Conservation (phyloP, 768 basidiomycete genomes). For the Mycena vitilis region DNA sequence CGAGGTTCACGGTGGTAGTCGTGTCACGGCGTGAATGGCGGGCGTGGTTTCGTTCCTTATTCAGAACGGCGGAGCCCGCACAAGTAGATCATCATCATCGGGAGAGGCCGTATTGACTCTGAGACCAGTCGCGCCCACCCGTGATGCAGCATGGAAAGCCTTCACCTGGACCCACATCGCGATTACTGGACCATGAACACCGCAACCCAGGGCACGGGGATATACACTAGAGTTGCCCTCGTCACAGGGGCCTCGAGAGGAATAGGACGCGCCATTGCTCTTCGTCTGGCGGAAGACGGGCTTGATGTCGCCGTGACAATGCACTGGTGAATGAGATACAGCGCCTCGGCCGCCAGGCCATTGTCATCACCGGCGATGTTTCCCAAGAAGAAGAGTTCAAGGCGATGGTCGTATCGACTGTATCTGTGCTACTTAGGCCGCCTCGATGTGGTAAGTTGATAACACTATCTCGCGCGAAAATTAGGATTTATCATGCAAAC, state of each 20-base stretch:
- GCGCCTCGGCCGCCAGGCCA: slow-evolving; percentile 33
- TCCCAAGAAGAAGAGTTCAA: slow-evolving; percentile 44
- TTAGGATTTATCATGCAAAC: not conserved
- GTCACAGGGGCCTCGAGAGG: slow-evolving; percentile 50
- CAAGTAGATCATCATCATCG: no score
- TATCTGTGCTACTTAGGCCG: slow-evolving; percentile 38
- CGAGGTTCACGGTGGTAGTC: no score
- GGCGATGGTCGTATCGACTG: slow-evolving; percentile 41
- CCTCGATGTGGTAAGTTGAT: slow-evolving; percentile 43
- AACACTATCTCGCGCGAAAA: not conserved
- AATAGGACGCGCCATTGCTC: slow-evolving; percentile 47
- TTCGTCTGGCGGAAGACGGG: slow-evolving; percentile 48
- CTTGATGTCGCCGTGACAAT: slow-evolving; percentile 43
- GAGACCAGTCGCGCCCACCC: no score
- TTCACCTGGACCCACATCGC: no score
- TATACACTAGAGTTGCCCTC: slow-evolving; percentile 38
- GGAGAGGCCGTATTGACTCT: no score
- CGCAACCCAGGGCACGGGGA: not conserved
- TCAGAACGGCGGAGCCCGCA: no score
- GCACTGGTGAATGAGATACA: slow-evolving; percentile 43
- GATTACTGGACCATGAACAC: slow-evolving; percentile 10
- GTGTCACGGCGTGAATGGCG: no score
- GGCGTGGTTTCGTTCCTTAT: no score
- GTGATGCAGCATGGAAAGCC: no score
- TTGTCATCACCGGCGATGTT: slow-evolving; percentile 42